Evolutionary conservation across 768 basidiomycete genomes (phyloP), one percentile per base, ranked within the genome.

Genomic region (Hygrophorus pudorinus): DNA sequence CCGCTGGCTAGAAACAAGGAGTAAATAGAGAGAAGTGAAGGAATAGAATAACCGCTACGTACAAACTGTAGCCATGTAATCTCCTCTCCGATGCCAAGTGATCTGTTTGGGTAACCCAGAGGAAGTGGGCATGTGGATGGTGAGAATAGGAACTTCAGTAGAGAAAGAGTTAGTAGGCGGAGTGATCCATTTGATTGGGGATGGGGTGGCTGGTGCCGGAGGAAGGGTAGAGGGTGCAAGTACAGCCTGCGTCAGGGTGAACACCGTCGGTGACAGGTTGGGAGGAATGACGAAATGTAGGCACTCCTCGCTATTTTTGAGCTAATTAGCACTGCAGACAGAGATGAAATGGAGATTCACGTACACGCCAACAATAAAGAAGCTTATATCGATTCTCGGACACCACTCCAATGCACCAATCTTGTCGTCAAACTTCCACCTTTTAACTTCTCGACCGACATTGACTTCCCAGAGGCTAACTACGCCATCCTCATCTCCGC

Each of bases 51-150:
- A 17, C 49, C 41, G 28, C 21, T 17, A 81, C 91, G 64, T 59
- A 97, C 94, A 86, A 48, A 98, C 91, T 39, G 88, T 88, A 37
- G 94, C 83, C 51, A 99, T 70, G 57, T 99, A 99, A 60, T 99
- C 96, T 39, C 96, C 96, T 56, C 81, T 79, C 42, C 85, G 73
- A 62, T 99, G 96, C 91, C 93, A 98, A 30, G 82, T 65, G 8
- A 97, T 70, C 57, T 96, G 89, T 54, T 76, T 85, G 4, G 85
- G 76, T 33, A 78, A 54, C 4, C 85, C 85, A 27, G 87, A 82
- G 7, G 73, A 72, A 5, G 75, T 54, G 4, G 82, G 83, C 34
- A 90, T 61, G 33, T 65, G 66, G 44, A 86, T 59, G 5, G 75
- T 78, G 39, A 90, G 63, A 53, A 79, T 68, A 13, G 84, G 70